These are phyloP conservation scores for Ulota crispa DNA, from an alignment of 225 moss, liverwort and hornwort genomes.

Conservation along the genomic window DNA sequence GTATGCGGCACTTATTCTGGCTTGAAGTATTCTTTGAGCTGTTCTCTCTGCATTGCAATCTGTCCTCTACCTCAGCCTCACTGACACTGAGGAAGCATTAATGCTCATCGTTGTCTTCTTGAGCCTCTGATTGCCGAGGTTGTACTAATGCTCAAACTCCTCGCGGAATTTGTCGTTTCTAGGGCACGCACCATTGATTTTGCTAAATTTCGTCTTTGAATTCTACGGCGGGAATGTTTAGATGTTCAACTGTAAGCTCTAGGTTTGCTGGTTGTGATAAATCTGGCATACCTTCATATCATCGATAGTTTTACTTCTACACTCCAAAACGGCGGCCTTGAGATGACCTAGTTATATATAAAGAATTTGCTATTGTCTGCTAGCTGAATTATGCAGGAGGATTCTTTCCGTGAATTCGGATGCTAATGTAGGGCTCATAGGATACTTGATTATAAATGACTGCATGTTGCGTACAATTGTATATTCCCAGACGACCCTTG, in stretches of 20 bases:
- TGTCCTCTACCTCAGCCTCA: background rate
- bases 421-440: background rate
- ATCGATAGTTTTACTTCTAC: background rate
- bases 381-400: background rate
- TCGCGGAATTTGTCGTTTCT: background rate
- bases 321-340: background rate
- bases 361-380: background rate
- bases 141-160: background rate
- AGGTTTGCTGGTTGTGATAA: background rate
- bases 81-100: background rate
- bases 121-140: slow-evolving; percentile 4
- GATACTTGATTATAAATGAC: background rate
- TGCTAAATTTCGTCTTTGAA: background rate
- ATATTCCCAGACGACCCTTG: background rate
- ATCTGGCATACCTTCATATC: background rate
- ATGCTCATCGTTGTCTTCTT: slow-evolving; percentile 1
- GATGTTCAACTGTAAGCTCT: background rate
- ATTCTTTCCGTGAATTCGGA: background rate
- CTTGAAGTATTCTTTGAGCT: background rate
- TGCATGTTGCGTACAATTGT: background rate
- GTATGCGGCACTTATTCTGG: background rate
- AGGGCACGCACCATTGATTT: background rate
- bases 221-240: background rate
- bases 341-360: background rate
- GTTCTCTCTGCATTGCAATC: background rate